Percentiles rank a stretch among this genome's conserved stretches.
Evolutionary conservation across 331 rosid species (phyloP).

Genomic region (Quercus phellos): DNA sequence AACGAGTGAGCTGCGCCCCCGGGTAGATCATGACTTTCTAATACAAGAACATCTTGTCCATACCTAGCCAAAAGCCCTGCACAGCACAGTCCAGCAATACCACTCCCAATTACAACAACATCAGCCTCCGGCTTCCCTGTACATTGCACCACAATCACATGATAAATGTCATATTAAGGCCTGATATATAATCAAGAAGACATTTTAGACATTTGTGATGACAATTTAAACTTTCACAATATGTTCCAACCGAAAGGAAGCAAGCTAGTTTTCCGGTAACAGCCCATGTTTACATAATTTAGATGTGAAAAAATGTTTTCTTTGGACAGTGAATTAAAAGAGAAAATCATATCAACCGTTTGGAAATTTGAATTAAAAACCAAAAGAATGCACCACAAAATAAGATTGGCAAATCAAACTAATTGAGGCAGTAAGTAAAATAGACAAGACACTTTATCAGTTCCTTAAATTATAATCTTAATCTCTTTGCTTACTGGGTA

Average conservation of each 20-base stretch:
- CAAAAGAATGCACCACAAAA: not conserved
- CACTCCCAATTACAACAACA: conserved; percentile 85
- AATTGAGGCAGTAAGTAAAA: too few relatives aligned
- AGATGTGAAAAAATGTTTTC: not conserved
- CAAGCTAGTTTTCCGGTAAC: not conserved
- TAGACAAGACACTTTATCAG: too few relatives aligned
- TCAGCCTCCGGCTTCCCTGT: conserved; percentile 65
- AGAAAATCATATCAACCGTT: not conserved
- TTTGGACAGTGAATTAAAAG: not conserved
- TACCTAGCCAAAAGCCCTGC: conserved; percentile 80
- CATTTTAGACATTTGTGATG: too few relatives aligned
- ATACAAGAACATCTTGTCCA: conserved; percentile 62
- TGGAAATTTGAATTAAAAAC: not conserved
- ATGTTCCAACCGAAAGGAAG: not conserved
- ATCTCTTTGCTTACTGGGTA: too few relatives aligned
- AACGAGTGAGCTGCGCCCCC: conserved; percentile 97
- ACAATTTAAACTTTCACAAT: not conserved
- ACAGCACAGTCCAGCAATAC: conserved; percentile 80
- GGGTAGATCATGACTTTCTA: conserved; percentile 80
- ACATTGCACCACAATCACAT: not conserved
- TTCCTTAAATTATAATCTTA: too few relatives aligned
- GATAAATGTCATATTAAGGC: not conserved
- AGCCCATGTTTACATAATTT: too few relatives aligned
- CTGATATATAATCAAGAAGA: not conserved
- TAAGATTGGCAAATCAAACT: too few relatives aligned